These are phyloP conservation scores for Sporothrix globosa DNA, from an alignment of 2,329 filamentous ascomycete species.

Conservation along the genomic window DNA sequence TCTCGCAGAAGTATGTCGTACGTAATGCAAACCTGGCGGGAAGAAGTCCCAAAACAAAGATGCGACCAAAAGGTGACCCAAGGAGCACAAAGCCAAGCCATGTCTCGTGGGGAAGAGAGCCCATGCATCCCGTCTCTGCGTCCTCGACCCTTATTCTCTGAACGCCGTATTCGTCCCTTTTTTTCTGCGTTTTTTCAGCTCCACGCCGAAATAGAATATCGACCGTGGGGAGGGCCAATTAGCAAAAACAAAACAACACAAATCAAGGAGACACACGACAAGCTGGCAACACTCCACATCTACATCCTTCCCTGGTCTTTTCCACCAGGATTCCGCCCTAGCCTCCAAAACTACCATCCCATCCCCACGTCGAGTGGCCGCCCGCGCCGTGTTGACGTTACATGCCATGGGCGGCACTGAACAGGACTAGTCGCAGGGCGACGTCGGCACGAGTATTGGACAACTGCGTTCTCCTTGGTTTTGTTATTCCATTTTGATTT, in stretches of 20 bases:
- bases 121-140: conserved; percentile 18
- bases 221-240: too few relatives aligned
- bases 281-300: background rate
- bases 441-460: background rate
- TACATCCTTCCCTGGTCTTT: background rate
- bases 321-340: background rate
- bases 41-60: background rate
- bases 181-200: background rate
- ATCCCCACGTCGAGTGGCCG: background rate
- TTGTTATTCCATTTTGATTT: background rate
- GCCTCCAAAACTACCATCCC: background rate
- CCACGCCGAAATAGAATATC: background rate
- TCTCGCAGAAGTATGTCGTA: background rate
- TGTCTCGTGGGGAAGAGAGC: conserved; percentile 27
- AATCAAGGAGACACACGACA: too few relatives aligned
- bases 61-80: background rate
- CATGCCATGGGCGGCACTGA: conserved; percentile 19
- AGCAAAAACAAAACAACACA: too few relatives aligned
- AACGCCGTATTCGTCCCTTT: background rate
- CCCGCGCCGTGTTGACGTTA: conserved; percentile 13
- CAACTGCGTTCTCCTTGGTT: background rate
- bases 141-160: background rate
- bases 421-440: background rate
- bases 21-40: conserved; percentile 11
- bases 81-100: conserved; percentile 9